Evolutionary conservation across 2,329 filamentous ascomycete genomes (phyloP), one percentile per base, ranked within the genome.

Genomic region (Calonectria naviculata): DNA sequence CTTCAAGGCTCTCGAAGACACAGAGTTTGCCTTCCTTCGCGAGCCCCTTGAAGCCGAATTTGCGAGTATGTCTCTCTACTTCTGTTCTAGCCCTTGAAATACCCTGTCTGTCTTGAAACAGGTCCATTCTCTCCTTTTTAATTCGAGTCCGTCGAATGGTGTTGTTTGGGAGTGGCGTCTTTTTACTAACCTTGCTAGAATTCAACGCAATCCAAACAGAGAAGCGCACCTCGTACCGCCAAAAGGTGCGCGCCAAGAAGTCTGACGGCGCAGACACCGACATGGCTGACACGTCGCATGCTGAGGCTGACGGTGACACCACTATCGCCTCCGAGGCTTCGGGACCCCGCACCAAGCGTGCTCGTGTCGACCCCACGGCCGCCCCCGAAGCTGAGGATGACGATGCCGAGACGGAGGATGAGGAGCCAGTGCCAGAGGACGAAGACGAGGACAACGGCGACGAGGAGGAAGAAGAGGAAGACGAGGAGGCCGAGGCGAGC

Each of bases 11-110:
- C 87, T 97, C 56, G 91, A 93, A n/a, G 92, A 94, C 42, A 89
- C 92, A 56, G 94, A 96, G 81, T 94, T 94, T 60, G 87, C 87
- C n/a, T 95, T 95, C 80, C 85, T 94, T 67, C 89, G 90, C 17
- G 86, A 86, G 67, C 87, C 91, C 38, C 85, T 96, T 36, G 92
- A 96, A 82, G 92, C 91, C 7, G 94, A 96, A 82, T 92, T 95
- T 80, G 89, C 90, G 47, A 95, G 93, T 94, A 81, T 58, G 91
- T 86, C 5, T 41, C 24, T 42, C 52, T 56, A 34, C 8, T 72
- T 34, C 61, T 44, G 15, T 26, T 29, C 28, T 24, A n/a, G n/a
- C 29, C 34, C 42, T 44, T 67, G n/a, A 56, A 9, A 12, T 12
- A 54, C 49, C 28, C 17, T 54, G 19, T 34, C 28, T 29, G 28